Base-by-base conservation (phyloP, 768 basidiomycete species). In the Leccinum olivaceopallidum region DNA sequence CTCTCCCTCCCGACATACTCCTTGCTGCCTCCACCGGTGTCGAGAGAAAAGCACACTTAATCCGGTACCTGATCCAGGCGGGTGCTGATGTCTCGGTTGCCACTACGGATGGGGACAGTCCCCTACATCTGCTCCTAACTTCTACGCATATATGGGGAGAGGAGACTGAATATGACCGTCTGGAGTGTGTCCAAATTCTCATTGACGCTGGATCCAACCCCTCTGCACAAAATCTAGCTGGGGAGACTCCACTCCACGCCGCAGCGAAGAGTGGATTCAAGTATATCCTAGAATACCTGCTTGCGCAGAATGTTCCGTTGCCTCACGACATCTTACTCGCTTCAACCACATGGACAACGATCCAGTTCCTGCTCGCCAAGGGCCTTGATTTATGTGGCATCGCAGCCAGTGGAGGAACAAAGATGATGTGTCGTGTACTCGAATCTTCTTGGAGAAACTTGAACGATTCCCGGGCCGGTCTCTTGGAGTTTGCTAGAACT, bases 141-240 rank as follows among this genome's bases (percentile, higher is more conserved):
- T 6, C 26, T 4, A 10, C 9, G 1, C 3, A 6, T 4, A 20
- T 4, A 26, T 4, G 1, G 20, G 9, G 18, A 1, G 12, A 13
- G 3, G 30, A 30, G 26, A 5, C 5, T 26, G 26, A 26, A 26
- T 26, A 26, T 26, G 20, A 39, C 32, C 16, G 4, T 5, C 8
- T 57, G 12, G 55, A 57, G 3, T 14, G 54, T 47, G 30, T 36
- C n/a, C 18, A 44, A 39, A 22, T 63, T 3, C 62, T 64, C 1
- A 2, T 63, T 13, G 49, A 53, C 3, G 63, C 55, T 14, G 62
- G 62, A 36, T 58, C 47, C 30, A 13, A 42, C 9, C 56, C 26
- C 20, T 6, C 14, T 5, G 13, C 24, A 3, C 20, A 1, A 14
- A 63, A 64, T 26, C 0, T 1, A 3, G 18, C 13, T 0, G 42